A percentile compares a stretch with the other conserved stretches of the same genome.
Conservation (phyloP, 176 grass and related monocot genomes). For the Olyra latifolia region DNA sequence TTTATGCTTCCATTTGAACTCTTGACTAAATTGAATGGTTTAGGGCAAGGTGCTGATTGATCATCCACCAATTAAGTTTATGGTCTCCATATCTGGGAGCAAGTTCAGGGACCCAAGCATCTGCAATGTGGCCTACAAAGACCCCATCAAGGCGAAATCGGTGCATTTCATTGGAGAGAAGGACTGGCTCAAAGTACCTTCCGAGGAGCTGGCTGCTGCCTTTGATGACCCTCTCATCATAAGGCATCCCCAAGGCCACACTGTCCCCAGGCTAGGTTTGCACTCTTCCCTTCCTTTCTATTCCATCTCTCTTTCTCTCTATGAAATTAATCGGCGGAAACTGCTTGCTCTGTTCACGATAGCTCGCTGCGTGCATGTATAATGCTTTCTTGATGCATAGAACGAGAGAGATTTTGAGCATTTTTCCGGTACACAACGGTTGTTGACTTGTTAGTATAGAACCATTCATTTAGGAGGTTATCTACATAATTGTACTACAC, state of each 20-base stretch:
- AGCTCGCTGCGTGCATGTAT: not conserved
- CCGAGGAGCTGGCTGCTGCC: slow-evolving; percentile 69
- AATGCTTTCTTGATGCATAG: too few species aligned
- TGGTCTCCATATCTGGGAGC: slow-evolving; percentile 76
- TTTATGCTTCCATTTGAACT: slow-evolving; percentile 19
- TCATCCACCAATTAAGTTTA: slow-evolving; percentile 77
- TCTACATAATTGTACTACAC: too few species aligned
- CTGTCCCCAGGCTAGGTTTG: slow-evolving; percentile 78
- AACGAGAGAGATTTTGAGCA: too few species aligned
- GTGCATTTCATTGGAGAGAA: slow-evolving; percentile 94
- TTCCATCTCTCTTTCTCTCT: not conserved
- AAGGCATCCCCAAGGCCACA: slow-evolving; percentile 89
- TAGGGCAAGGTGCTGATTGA: slow-evolving; percentile 77
- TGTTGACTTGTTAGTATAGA: too few species aligned
- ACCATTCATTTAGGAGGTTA: too few species aligned
- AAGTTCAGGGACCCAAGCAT: slow-evolving; percentile 83
- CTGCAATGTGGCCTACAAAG: slow-evolving; percentile 67
- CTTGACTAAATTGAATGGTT: slow-evolving; percentile 28
- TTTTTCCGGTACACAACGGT: too few species aligned
- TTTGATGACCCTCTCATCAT: slow-evolving; percentile 78
- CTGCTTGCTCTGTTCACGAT: not conserved
- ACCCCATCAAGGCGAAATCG: slow-evolving; percentile 63
- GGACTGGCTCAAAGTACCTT: slow-evolving; percentile 93
- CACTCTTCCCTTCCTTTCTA: not conserved
- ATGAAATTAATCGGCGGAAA: not conserved